Percentiles rank a stretch among this genome's conserved stretches.
These are phyloP conservation scores for Termitomyces sp. DNA, from an alignment of 768 basidiomycete genomes.

Conservation along the genomic window DNA sequence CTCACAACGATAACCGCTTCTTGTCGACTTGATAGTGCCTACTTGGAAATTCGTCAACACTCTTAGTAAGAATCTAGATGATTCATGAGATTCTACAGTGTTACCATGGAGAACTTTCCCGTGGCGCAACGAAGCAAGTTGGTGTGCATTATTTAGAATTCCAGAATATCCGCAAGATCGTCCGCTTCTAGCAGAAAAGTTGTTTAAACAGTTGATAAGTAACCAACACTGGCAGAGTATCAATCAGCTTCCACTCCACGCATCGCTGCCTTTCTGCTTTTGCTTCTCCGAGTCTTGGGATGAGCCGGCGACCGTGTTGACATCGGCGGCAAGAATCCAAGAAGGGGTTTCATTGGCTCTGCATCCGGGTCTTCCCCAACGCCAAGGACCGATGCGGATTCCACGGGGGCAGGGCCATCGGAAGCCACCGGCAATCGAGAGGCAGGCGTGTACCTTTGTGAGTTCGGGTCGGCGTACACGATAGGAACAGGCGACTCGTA, in stretches of 20 bases:
- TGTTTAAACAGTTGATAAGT: not conserved
- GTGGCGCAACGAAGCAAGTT: not conserved
- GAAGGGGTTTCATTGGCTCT: slow-evolving; percentile 29
- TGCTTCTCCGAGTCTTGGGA: slow-evolving; percentile 36
- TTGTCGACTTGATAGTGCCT: not conserved
- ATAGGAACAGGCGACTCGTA: slow-evolving; percentile 59
- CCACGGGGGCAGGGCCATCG: slow-evolving; percentile 11
- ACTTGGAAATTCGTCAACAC: not conserved
- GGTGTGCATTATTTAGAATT: not conserved
- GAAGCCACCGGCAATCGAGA: slow-evolving; percentile 7
- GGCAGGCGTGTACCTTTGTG: slow-evolving; percentile 16
- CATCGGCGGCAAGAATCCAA: slow-evolving; percentile 44
- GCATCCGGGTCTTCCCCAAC: slow-evolving; percentile 22
- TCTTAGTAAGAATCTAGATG: not conserved
- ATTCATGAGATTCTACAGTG: not conserved
- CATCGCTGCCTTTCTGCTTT: slow-evolving; percentile 33
- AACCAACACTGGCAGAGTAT: not conserved
- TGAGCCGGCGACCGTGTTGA: slow-evolving; percentile 25
- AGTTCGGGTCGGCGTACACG: slow-evolving; percentile 34
- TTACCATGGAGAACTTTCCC: not conserved
- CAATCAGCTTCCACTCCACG: slow-evolving; percentile 25
- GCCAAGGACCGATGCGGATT: slow-evolving; percentile 8
- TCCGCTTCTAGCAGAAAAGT: not conserved
- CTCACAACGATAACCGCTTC: not conserved
- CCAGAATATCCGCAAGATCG: not conserved